These are phyloP conservation scores for Plasmopara halstedii DNA, from an alignment of 352 stramenopile genomes.

Conservation along the genomic window DNA sequence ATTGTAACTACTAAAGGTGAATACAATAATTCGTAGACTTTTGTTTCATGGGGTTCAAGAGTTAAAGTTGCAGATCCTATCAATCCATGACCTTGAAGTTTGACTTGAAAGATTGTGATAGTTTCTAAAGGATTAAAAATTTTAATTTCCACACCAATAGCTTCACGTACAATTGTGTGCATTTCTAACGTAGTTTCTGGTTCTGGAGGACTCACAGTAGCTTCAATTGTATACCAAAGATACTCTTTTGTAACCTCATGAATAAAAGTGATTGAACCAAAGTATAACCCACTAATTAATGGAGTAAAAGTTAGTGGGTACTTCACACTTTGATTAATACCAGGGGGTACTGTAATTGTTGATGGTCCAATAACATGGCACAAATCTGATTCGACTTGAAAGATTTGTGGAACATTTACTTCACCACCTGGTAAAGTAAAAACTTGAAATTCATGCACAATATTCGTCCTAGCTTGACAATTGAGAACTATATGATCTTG, in stretches of 20 bases:
- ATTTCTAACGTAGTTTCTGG: constrained; percentile 84
- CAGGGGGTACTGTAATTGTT: constrained; percentile 35
- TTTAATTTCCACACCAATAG: constrained; percentile 85
- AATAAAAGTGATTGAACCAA: constrained; percentile 90
- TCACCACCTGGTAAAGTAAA: constrained; percentile 43
- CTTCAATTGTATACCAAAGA: constrained; percentile 92
- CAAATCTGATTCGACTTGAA: constrained; percentile 90
- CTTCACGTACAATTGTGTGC: constrained; percentile 64
- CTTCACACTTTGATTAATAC: constrained; percentile 20
- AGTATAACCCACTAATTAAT: constrained; percentile 86
- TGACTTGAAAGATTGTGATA: constrained; percentile 79
- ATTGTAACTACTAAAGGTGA: constrained; percentile 70
- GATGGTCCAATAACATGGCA: constrained; percentile 74
- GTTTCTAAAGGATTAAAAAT: constrained; percentile 85
- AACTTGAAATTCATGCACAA: constrained; percentile 73
- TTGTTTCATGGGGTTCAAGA: constrained; percentile 55
- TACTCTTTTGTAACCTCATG: constrained; percentile 72
- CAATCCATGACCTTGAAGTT: constrained; percentile 78
- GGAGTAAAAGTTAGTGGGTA: constrained; percentile 87
- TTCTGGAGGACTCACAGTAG: constrained; percentile 62
- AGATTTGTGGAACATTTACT: constrained; percentile 35
- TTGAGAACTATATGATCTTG: constrained; percentile 81
- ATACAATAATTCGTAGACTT: constrained; percentile 90
- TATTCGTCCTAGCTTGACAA: constrained; percentile 82
- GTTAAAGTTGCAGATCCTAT: constrained; percentile 70